phyloP scores from a whole-genome alignment of 2,329 filamentous ascomycete genomes.

The Colletotrichum higginsianum region DNA sequence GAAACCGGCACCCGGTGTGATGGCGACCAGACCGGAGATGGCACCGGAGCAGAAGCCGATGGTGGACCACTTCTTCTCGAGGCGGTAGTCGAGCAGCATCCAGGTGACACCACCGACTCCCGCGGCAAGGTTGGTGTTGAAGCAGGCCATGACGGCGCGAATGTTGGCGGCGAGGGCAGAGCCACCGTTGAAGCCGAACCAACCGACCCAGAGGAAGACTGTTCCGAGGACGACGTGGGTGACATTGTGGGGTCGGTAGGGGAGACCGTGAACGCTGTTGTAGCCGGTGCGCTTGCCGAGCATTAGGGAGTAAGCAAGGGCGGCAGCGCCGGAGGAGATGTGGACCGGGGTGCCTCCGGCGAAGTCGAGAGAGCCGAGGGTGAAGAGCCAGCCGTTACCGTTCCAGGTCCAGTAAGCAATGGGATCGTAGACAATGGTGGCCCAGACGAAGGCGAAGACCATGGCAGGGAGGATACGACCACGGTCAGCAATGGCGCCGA shows the following conservation, averaged over 20 bases:
- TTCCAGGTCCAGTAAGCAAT: constrained; percentile 88
- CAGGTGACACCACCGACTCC: constrained; percentile 86
- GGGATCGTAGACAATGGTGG: constrained; percentile 80
- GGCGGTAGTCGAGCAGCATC: constrained; percentile 88
- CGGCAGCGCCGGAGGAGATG: constrained; percentile 79
- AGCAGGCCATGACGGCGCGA: constrained; percentile 89
- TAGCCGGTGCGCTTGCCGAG: constrained; percentile 78
- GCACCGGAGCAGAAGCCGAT: constrained; percentile 93
- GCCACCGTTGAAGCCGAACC: constrained; percentile 97
- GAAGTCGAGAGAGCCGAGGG: constrained; percentile 80
- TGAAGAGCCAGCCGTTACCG: constrained; percentile 78
- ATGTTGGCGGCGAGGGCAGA: constrained; percentile 86
- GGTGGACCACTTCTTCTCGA: constrained; percentile 95
- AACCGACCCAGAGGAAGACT: constrained; percentile 89
- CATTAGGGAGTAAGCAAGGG: constrained; percentile 81
- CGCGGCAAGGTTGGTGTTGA: constrained; percentile 90
- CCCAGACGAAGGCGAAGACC: constrained; percentile 80
- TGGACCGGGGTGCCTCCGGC: constrained; percentile 83
- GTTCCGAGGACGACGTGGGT: constrained; percentile 82
- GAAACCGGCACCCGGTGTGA: constrained; percentile 90
- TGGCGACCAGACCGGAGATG: constrained; percentile 89
- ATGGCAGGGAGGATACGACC: constrained; percentile 73
- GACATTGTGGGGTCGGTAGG: constrained; percentile 81
- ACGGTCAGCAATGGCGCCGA: constrained; percentile 73
- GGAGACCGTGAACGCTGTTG: constrained; percentile 71